Evolutionary conservation across 805 yeast genomes (phyloP).

Genomic region (Wickerhamomyces subpelliculosus): DNA sequence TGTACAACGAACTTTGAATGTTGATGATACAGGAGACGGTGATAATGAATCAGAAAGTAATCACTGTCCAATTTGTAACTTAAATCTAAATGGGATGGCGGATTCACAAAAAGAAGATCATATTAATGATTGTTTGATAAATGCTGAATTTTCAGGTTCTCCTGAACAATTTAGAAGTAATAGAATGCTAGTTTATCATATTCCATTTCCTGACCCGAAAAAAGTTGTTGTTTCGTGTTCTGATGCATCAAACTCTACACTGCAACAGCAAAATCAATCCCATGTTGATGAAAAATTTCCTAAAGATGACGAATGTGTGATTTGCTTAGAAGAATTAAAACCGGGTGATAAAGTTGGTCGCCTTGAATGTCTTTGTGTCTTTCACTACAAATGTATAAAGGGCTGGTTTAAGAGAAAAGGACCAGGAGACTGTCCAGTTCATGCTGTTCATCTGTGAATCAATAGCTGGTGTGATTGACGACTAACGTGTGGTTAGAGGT

Average conservation of each 20-base stretch:
- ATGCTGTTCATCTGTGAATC: constrained; percentile 35
- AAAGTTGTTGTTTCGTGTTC: constrained; percentile 18
- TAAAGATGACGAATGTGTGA: constrained; percentile 75
- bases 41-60: constrained; percentile 25
- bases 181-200: constrained; percentile 76
- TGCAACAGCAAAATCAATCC: constrained; percentile 4
- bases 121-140: constrained; percentile 58
- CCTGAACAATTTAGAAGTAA: constrained; percentile 55
- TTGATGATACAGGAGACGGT: no score
- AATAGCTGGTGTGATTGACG: no score
- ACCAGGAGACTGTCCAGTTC: constrained; percentile 83
- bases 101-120: constrained; percentile 48
- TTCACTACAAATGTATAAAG: constrained; percentile 85
- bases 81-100: constrained; percentile 9
- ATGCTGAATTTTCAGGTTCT: constrained; percentile 57
- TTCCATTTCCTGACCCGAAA: constrained; percentile 20
- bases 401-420: constrained; percentile 89
- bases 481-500: no score
- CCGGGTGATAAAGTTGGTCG: constrained; percentile 90
- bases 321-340: constrained; percentile 81
- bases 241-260: constrained; percentile 9
- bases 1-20: constrained; percentile 2
- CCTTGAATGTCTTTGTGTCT: constrained; percentile 88
- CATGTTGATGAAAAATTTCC: constrained; percentile 18
- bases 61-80: constrained; percentile 36